Evolutionary conservation across 208 protist genomes (phyloP).

Genomic region (Leishmania aethiopica): DNA sequence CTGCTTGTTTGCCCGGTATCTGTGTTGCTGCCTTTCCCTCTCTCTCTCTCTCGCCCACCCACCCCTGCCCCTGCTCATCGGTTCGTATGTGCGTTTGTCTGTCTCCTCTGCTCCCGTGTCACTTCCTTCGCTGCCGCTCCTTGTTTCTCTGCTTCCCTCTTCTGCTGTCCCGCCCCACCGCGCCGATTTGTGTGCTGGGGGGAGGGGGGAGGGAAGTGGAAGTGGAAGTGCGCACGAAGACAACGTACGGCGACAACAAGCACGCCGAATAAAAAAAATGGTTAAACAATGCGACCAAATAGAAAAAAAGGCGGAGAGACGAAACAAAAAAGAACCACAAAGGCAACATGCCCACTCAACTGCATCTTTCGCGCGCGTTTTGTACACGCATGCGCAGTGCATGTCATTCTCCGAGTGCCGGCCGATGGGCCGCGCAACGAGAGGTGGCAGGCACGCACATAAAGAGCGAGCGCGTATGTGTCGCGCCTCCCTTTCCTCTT

Average conservation of each 20-base stretch:
- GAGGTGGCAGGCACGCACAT: neutral
- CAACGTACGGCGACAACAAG: neutral
- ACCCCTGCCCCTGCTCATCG: neutral
- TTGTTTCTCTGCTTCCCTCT: conserved; percentile 6
- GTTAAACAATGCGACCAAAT: no score
- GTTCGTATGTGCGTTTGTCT: neutral
- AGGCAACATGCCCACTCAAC: neutral
- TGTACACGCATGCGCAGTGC: neutral
- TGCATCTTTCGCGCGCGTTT: neutral
- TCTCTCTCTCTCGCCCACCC: no score
- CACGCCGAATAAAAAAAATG: no score
- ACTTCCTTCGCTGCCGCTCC: conserved; percentile 1
- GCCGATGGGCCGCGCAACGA: neutral
- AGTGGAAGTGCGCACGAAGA: neutral
- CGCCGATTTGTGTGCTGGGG: neutral
- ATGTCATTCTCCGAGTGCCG: neutral
- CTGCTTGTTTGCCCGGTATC: neutral
- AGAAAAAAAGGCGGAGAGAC: neutral
- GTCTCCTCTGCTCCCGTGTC: neutral
- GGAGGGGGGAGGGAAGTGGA: no score
- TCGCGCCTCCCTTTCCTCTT: conserved; percentile 8
- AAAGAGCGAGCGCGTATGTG: neutral
- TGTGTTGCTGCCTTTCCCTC: neutral
- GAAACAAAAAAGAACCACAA: neutral
- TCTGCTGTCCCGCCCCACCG: neutral